Conservation (phyloP, 1,284 basidiomycete genomes). For the Papiliotrema laurentii region DNA sequence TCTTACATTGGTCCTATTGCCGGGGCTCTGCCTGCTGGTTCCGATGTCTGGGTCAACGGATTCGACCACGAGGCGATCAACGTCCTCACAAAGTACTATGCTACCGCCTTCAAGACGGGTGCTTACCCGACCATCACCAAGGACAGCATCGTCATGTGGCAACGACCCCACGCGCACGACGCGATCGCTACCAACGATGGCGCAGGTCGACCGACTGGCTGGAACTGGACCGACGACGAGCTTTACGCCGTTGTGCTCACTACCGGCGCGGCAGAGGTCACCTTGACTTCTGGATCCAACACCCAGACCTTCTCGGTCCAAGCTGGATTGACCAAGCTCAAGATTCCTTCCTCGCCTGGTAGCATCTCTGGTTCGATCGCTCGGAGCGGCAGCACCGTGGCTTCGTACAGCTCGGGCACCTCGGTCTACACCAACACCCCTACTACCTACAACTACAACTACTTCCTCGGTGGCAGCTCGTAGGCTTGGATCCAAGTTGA, state of each 20-base stretch:
- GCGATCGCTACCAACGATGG: constrained; percentile 47
- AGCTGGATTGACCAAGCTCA: constrained; percentile 40
- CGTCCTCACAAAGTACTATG: constrained; percentile 57
- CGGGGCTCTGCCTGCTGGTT: constrained; percentile 35
- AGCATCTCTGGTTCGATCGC: constrained; percentile 31
- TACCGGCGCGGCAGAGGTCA: constrained; percentile 55
- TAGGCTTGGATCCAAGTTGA: neutral
- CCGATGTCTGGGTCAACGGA: constrained; percentile 40
- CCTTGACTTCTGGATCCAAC: constrained; percentile 45
- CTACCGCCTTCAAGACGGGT: constrained; percentile 70
- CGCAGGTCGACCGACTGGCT: constrained; percentile 29
- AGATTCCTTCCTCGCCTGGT: constrained; percentile 28
- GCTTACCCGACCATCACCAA: constrained; percentile 56
- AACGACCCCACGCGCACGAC: constrained; percentile 62
- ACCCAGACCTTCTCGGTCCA: constrained; percentile 22
- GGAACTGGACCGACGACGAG: constrained; percentile 50
- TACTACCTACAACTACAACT: constrained; percentile 45
- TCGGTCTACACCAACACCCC: constrained; percentile 34
- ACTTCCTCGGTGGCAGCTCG: constrained; percentile 30
- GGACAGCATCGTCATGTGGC: constrained; percentile 67
- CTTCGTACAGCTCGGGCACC: constrained; percentile 25
- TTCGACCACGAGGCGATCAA: constrained; percentile 55
- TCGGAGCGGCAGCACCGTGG: constrained; percentile 27
- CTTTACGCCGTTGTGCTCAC: constrained; percentile 63
- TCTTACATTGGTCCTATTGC: constrained; percentile 48